Evolutionary conservation across 148 eudicot genomes (phyloP), one percentile per base, ranked within the genome.

Genomic region (Rheum nobile): DNA sequence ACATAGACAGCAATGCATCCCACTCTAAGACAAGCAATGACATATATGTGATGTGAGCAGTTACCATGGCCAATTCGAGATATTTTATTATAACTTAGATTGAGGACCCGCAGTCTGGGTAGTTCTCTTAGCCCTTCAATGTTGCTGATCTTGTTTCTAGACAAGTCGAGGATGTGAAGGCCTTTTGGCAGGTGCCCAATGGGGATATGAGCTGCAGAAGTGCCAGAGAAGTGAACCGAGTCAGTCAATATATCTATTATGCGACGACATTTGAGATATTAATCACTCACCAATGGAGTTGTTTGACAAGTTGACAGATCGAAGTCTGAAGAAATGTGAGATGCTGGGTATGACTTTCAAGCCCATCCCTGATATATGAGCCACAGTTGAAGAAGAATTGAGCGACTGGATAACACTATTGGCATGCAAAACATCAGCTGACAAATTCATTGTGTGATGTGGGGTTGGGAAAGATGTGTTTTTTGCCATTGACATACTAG

Each of bases 71-170:
- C 98, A 74, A 90, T 86, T 46, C 96, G 88, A 32, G 93, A 81
- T 63, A 95, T 90, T 52, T 80, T 82, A 77, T 95, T 91, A 89
- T 91, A 90, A 75, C 97, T 91, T 29, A 95, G 87, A 83, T 91
- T 86, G 71, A 95, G 89, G 17, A 87, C 84, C 46, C 98, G 86
- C 84, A 95, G 47, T 70, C 93, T 82, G 69, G 89, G 84, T 74
- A 90, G 75, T 75, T 95, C 98, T 79, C 90, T 88, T 26, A 91
- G 85, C 32, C 98, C 98, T 83, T 87, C 98, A 77, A 95, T 91
- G 35, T 84, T 68, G 81, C 71, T 74, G 73, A 95, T 90, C 75
- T 82, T 95, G 85, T 91, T 95, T 87, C 84, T 88, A 41, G 98
- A 95, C 77, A 95, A 80, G 76, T 91, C 82, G 13, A 95, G 93